Conservation (phyloP, 1,139 yeast genomes). For the Yamadazyma siamensis region DNA sequence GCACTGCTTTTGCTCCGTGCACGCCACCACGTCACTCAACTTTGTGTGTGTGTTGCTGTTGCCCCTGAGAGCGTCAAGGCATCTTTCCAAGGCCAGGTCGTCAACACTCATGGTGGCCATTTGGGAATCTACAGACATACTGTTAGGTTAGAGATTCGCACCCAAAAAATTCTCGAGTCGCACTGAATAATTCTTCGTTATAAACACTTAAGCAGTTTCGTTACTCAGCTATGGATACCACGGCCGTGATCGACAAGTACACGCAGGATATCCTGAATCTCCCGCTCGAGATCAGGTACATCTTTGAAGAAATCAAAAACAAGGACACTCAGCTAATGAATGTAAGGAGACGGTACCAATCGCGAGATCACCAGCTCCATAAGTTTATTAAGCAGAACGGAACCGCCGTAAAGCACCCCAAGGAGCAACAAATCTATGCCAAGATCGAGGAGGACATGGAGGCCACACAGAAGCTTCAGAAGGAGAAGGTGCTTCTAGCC, state of each 20-base stretch:
- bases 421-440: slow-evolving; percentile 64
- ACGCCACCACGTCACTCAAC: too few relatives aligned
- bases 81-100: too few relatives aligned
- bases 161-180: too few relatives aligned
- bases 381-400: slow-evolving; percentile 84
- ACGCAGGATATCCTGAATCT: slow-evolving; percentile 66
- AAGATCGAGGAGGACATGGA: slow-evolving; percentile 71
- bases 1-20: too few relatives aligned
- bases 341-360: slow-evolving; percentile 61
- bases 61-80: too few relatives aligned
- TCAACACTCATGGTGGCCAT: too few relatives aligned
- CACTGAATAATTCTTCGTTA: too few relatives aligned
- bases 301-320: slow-evolving; percentile 73
- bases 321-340: slow-evolving; percentile 70
- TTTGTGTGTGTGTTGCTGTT: too few relatives aligned
- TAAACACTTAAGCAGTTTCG: too few relatives aligned
- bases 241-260: slow-evolving; percentile 46
- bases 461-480: slow-evolving; percentile 59
- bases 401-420: slow-evolving; percentile 75
- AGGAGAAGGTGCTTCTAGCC: slow-evolving; percentile 74
- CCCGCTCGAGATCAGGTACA: slow-evolving; percentile 83
- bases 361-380: slow-evolving; percentile 75
- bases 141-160: too few relatives aligned
- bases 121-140: too few relatives aligned
- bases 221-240: slow-evolving; percentile 50